A percentile compares a stretch with the other conserved stretches of the same genome.
These are phyloP conservation scores for Trichoderma lentiforme DNA, from an alignment of 2,329 filamentous ascomycete genomes.

Conservation along the genomic window DNA sequence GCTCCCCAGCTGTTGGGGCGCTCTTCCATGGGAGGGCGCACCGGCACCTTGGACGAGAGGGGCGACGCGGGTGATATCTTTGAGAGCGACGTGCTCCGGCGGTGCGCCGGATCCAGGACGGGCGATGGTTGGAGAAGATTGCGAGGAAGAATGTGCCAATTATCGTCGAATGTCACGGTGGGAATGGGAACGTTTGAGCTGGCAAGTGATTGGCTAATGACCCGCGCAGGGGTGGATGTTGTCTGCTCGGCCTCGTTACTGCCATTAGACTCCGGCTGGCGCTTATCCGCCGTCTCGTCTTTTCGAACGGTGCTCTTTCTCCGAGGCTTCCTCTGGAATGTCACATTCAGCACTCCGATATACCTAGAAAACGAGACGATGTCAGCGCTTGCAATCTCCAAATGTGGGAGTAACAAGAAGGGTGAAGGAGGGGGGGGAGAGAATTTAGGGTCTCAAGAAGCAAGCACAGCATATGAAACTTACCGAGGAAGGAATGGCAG, in stretches of 20 bases:
- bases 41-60: slow-evolving; percentile 14
- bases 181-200: slow-evolving; percentile 65
- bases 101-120: slow-evolving; percentile 32
- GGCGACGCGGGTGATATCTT: slow-evolving; percentile 22
- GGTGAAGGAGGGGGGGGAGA: neutral
- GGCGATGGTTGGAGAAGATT: slow-evolving; percentile 68
- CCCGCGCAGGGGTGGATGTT: slow-evolving; percentile 31
- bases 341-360: slow-evolving; percentile 95
- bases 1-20: slow-evolving; percentile 77
- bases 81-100: slow-evolving; percentile 33
- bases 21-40: slow-evolving; percentile 47
- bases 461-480: slow-evolving; percentile 25
- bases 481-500: slow-evolving; percentile 87
- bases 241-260: slow-evolving; percentile 21
- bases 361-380: slow-evolving; percentile 57
- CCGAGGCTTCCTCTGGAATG: slow-evolving; percentile 80
- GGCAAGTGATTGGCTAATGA: slow-evolving; percentile 73
- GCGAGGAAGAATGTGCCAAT: slow-evolving; percentile 86
- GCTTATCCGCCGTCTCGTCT: slow-evolving; percentile 42
- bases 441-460: neutral
- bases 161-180: slow-evolving; percentile 90
- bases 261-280: slow-evolving; percentile 19
- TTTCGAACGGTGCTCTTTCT: slow-evolving; percentile 55
- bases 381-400: neutral
- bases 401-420: neutral